Conservation (phyloP, 192 early-diverging fungal genomes). For the Dissophora ornata region DNA sequence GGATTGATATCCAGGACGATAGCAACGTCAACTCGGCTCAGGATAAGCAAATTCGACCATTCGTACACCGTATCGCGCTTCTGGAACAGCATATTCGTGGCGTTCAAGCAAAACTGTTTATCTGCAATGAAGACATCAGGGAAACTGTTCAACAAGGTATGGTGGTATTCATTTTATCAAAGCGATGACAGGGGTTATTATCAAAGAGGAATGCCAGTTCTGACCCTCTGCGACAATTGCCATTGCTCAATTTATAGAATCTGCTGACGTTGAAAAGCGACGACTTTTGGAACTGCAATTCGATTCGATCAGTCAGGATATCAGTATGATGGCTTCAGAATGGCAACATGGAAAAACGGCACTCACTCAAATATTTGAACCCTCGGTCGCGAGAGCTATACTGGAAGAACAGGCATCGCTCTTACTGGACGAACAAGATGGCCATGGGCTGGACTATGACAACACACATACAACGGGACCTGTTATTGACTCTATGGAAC, state of each 20-base stretch:
- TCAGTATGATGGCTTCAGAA: conserved; percentile 61
- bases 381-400: conserved; percentile 7
- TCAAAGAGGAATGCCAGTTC: no score
- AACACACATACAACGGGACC: conserved; percentile 20
- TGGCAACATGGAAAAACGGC: conserved; percentile 64
- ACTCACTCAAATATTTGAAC: conserved; percentile 53
- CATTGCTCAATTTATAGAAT: conserved; percentile 16
- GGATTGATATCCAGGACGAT: conserved; percentile 40
- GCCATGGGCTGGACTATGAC: conserved; percentile 13
- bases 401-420: background rate
- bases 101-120: conserved; percentile 66
- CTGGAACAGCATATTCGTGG: conserved; percentile 66
- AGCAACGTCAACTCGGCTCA: conserved; percentile 20
- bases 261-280: conserved; percentile 23
- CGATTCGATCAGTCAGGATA: conserved; percentile 59
- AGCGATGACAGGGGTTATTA: no score
- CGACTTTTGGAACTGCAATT: conserved; percentile 56
- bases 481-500: conserved; percentile 32
- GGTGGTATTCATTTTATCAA: background rate
- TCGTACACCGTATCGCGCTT: conserved; percentile 57
- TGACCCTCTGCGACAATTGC: no score
- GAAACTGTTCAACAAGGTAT: conserved; percentile 43
- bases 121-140: conserved; percentile 66
- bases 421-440: conserved; percentile 1
- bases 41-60: conserved; percentile 54